phyloP scores from a whole-genome alignment of 2,329 filamentous ascomycete genomes.

The Botrytis deweyae region DNA sequence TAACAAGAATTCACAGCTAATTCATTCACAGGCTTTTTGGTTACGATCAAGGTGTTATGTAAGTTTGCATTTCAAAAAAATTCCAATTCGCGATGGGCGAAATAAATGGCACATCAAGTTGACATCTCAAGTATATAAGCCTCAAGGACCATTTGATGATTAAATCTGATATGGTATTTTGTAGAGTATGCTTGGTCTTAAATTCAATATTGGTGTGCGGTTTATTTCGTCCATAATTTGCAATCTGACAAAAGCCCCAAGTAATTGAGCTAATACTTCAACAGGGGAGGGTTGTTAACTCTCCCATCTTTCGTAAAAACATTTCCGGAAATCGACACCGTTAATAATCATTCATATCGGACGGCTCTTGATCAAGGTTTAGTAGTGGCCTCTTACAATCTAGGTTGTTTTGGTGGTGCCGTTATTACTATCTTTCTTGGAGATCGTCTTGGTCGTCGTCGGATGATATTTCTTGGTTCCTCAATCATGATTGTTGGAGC shows the following conservation, averaged over 20 bases:
- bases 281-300: constrained; percentile 49
- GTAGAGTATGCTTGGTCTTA: background rate
- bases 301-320: constrained; percentile 21
- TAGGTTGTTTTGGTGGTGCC: constrained; percentile 50
- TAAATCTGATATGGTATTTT: background rate
- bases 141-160: background rate
- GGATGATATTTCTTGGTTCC: constrained; percentile 34
- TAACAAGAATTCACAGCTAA: constrained; percentile 2
- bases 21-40: constrained; percentile 42
- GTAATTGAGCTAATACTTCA: constrained; percentile 32
- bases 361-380: constrained; percentile 21
- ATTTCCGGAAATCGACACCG: constrained; percentile 25
- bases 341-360: constrained; percentile 9
- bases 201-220: background rate
- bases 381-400: constrained; percentile 40
- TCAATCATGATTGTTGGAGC: constrained; percentile 33
- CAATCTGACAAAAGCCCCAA: background rate
- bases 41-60: constrained; percentile 44
- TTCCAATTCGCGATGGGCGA: background rate
- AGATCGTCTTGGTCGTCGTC: constrained; percentile 43
- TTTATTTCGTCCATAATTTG: background rate
- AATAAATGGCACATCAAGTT: background rate
- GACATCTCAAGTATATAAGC: background rate
- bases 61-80: background rate
- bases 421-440: constrained; percentile 32